A percentile compares a stretch with the other conserved stretches of the same genome.
Evolutionary conservation across 768 basidiomycete genomes (phyloP).

Genomic region (Boletus sp.): DNA sequence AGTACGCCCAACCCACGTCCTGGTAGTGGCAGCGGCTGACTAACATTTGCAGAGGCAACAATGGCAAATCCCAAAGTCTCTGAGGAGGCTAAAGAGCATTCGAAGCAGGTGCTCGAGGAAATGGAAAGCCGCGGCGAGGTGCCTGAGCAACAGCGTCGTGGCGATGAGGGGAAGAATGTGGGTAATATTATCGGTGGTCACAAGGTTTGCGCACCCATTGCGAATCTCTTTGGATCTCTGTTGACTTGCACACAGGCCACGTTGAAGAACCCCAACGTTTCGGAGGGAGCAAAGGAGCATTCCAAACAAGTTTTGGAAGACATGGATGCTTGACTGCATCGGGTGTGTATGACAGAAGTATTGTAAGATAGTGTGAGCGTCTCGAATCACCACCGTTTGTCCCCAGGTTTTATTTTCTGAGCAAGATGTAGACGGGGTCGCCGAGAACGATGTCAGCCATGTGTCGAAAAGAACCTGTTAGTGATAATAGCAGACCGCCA

Average conservation of each 20-base stretch:
- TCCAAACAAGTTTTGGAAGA: conserved; percentile 8
- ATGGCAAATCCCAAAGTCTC: conserved; percentile 27
- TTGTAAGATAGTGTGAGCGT: conserved; percentile 9
- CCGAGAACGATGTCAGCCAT: conserved; percentile 90
- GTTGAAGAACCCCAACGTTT: conserved; percentile 25
- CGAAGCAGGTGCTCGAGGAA: conserved; percentile 24
- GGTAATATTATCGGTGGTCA: conserved; percentile 23
- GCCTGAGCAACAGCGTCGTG: conserved; percentile 10
- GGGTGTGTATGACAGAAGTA: background rate
- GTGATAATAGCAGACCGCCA: conserved; percentile 91
- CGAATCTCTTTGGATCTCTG: background rate
- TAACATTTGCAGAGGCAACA: conserved; percentile 18
- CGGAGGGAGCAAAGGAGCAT: conserved; percentile 19
- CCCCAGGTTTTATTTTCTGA: conserved; percentile 60
- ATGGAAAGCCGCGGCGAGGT: conserved; percentile 15
- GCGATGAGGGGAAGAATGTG: conserved; percentile 9
- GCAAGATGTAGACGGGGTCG: conserved; percentile 86
- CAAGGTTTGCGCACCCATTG: conserved; percentile 8
- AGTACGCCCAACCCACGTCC: background rate
- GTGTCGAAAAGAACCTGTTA: conserved; percentile 91
- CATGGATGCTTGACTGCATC: conserved; percentile 1
- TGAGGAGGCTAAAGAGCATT: conserved; percentile 23
- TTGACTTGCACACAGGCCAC: conserved; percentile 10
- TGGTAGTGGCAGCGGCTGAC: background rate
- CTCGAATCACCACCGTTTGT: background rate